Conservation (phyloP, 2,329 filamentous ascomycete species). For the Chaetomium olivaceum region DNA sequence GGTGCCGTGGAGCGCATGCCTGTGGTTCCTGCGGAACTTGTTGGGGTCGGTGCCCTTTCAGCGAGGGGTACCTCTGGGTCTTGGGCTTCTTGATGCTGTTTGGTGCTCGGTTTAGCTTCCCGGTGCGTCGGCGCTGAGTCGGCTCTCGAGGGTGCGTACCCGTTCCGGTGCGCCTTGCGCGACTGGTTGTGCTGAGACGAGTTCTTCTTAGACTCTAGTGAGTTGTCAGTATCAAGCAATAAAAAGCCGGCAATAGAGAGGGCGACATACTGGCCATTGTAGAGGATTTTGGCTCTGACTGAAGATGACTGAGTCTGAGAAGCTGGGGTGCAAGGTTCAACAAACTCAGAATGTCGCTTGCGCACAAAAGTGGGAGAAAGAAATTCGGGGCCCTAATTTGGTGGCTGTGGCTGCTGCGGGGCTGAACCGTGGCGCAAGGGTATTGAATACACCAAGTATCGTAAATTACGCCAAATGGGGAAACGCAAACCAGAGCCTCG, state of each 20-base stretch:
- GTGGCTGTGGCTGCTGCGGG: constrained; percentile 28
- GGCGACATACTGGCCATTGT: constrained; percentile 69
- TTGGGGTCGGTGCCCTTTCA: constrained; percentile 99
- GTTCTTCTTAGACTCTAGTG: constrained; percentile 99
- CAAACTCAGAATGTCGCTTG: constrained; percentile 20
- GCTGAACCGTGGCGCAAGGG: constrained; percentile 23
- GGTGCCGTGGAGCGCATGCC: constrained; percentile 98
- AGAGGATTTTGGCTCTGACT: constrained; percentile 47
- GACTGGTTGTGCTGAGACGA: constrained; percentile 98
- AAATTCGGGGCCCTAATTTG: constrained; percentile 33
- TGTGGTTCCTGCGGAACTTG: constrained; percentile 99
- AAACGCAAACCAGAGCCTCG: neutral
- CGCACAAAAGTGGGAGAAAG: constrained; percentile 33
- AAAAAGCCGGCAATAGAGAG: neutral
- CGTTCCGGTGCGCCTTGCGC: constrained; percentile 99
- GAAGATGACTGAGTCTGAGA: constrained; percentile 30
- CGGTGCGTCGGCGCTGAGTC: constrained; percentile 14
- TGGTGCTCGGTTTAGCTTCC: constrained; percentile 19
- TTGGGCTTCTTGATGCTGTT: constrained; percentile 99
- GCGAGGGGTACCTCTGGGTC: constrained; percentile 97
- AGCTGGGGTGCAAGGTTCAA: constrained; percentile 29
- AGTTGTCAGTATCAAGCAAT: constrained; percentile 34
- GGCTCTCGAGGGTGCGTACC: constrained; percentile 61
- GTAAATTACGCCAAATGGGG: neutral
- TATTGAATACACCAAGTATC: neutral